phyloP scores from a whole-genome alignment of 2,329 filamentous ascomycete genomes.

The Scedosporium boydii region DNA sequence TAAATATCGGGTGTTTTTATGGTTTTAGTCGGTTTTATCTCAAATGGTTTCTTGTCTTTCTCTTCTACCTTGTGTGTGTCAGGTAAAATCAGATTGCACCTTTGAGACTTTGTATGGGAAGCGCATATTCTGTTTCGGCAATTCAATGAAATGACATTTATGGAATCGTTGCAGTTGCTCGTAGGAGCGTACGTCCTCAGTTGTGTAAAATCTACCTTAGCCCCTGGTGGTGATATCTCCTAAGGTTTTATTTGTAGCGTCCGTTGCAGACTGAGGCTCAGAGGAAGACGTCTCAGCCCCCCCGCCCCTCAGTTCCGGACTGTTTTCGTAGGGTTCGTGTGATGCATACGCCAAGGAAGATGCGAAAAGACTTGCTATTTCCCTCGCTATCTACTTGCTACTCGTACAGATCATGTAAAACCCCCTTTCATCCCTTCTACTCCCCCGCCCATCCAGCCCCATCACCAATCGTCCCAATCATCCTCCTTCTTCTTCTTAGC shows the following conservation, averaged over 20 bases:
- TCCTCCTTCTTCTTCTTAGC: slow-evolving; percentile 40
- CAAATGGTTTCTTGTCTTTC: background rate
- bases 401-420: background rate
- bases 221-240: too few species aligned
- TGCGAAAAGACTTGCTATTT: background rate
- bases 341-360: background rate
- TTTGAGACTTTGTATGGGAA: slow-evolving; percentile 1
- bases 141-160: background rate
- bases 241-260: too few species aligned
- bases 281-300: too few species aligned
- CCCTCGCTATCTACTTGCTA: background rate
- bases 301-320: too few species aligned
- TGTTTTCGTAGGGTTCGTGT: background rate
- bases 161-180: too few species aligned
- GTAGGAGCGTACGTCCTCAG: too few species aligned
- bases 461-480: slow-evolving; percentile 55
- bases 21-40: background rate
- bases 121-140: background rate
- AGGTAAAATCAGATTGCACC: background rate
- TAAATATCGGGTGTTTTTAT: slow-evolving; percentile 1
- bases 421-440: background rate
- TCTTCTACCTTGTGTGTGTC: slow-evolving; percentile 6
- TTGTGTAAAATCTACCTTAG: too few species aligned
- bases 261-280: too few species aligned
- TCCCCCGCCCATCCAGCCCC: background rate